phyloP scores from a whole-genome alignment of 2,329 filamentous ascomycete species.

The Fusarium oligoseptatum region DNA sequence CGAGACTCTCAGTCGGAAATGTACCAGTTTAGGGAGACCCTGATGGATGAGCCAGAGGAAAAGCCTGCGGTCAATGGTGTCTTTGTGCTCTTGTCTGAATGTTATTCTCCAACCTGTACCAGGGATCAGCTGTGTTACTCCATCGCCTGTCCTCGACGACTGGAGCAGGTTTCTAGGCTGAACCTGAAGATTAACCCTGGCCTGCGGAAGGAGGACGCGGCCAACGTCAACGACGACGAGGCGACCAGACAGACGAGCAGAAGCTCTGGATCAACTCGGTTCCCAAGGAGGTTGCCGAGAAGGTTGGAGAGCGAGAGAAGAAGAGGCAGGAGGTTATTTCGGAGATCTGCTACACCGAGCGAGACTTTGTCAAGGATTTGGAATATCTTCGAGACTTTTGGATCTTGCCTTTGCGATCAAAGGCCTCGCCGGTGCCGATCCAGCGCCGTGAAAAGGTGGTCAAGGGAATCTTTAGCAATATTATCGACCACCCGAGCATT shows the following conservation, averaged over 20 bases:
- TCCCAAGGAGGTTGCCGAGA: constrained; percentile 92
- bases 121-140: constrained; percentile 97
- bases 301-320: constrained; percentile 90
- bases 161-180: constrained; percentile 94
- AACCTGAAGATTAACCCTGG: constrained; percentile 95
- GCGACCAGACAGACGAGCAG: constrained; percentile 90
- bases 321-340: constrained; percentile 98
- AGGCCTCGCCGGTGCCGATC: constrained; percentile 88
- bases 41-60: constrained; percentile 85
- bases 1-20: constrained; percentile 95
- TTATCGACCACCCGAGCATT: constrained; percentile 84
- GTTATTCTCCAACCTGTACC: constrained; percentile 97
- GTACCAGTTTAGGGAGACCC: constrained; percentile 94
- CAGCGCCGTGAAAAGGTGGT: constrained; percentile 91
- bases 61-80: constrained; percentile 87
- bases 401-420: constrained; percentile 90
- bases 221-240: constrained; percentile 80
- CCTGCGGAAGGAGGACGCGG: constrained; percentile 74
- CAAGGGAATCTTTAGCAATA: constrained; percentile 94
- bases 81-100: constrained; percentile 95
- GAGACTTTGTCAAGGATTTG: constrained; percentile 98
- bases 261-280: constrained; percentile 99
- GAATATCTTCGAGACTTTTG: constrained; percentile 99
- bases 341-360: constrained; percentile 97
- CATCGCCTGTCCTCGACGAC: constrained; percentile 91